Conservation (phyloP, 2,329 filamentous ascomycete genomes). For the Colletotrichum cordylinicola region DNA sequence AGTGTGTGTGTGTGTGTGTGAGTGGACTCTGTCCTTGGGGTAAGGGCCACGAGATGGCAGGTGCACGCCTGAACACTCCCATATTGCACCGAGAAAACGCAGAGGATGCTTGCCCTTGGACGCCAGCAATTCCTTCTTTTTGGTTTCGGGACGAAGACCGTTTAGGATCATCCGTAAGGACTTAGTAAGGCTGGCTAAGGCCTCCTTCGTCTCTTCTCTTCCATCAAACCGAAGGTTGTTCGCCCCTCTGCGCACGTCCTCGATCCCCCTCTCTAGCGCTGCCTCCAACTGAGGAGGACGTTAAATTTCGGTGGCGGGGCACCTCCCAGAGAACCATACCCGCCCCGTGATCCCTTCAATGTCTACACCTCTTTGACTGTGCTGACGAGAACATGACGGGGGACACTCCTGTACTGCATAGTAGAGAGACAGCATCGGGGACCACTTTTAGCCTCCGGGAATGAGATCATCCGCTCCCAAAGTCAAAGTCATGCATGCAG, state of each 20-base stretch:
- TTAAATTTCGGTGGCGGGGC: not conserved
- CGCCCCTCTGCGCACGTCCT: not conserved
- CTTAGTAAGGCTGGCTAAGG: conserved; percentile 7
- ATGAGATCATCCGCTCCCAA: not conserved
- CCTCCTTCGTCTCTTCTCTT: not conserved
- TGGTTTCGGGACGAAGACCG: not conserved
- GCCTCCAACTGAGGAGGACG: not conserved
- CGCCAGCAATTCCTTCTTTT: not conserved
- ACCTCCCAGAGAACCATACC: not conserved
- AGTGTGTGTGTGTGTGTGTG: not conserved
- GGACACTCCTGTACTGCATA: not conserved
- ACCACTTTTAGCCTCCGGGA: not conserved
- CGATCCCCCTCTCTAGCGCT: not conserved
- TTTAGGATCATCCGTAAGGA: not conserved
- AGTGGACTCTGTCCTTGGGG: not conserved
- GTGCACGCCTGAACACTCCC: not conserved
- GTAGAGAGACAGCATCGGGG: not conserved
- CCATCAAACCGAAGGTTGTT: not conserved
- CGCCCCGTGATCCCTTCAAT: not conserved
- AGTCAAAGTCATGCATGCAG: conserved; percentile 4
- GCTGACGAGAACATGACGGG: not conserved
- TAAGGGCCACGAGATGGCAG: not conserved
- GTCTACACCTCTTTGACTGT: not conserved
- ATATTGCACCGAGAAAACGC: conserved; percentile 8
- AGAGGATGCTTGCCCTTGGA: not conserved